Percentiles rank a stretch among this genome's conserved stretches.
Evolutionary conservation across 1,284 basidiomycete genomes (phyloP).

Genomic region (Apiotrichum domesticum): DNA sequence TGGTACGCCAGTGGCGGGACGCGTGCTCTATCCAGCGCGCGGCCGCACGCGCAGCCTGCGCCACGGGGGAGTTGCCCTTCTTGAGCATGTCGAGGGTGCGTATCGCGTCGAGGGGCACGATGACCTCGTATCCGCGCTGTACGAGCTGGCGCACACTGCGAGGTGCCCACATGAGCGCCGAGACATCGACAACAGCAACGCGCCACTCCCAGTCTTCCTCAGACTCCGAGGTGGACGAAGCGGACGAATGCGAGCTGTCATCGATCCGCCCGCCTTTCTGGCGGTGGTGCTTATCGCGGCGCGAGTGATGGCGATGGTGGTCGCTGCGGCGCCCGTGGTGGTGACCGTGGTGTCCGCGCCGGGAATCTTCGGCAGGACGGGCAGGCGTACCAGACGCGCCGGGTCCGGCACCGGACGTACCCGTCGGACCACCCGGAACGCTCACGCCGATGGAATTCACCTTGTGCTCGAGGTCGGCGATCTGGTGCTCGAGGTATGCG

Average conservation of each 20-base stretch:
- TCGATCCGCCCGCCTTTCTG: conserved; percentile 2
- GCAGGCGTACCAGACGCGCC: too few relatives aligned
- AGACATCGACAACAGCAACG: conserved; percentile 70
- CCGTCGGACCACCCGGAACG: neutral
- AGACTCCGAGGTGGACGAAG: neutral
- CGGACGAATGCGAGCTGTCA: conserved; percentile 5
- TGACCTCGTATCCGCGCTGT: conserved; percentile 59
- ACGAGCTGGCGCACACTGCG: conserved; percentile 72
- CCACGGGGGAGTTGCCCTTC: conserved; percentile 71
- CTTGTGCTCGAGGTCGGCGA: conserved; percentile 41
- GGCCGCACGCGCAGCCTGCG: conserved; percentile 59
- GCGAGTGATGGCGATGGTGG: neutral
- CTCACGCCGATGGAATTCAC: conserved; percentile 22
- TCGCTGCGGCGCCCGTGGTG: neutral
- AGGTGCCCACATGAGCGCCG: conserved; percentile 75
- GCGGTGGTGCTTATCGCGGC: neutral
- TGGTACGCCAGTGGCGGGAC: conserved; percentile 28
- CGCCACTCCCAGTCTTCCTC: conserved; percentile 11
- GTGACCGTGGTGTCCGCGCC: neutral
- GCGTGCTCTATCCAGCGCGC: conserved; percentile 45
- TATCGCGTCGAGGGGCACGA: conserved; percentile 81
- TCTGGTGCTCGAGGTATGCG: conserved; percentile 45
- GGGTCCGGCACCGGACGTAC: neutral
- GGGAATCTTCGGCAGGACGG: neutral
- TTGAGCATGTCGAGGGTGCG: conserved; percentile 91